phyloP scores from a whole-genome alignment of 2,329 filamentous ascomycete species.

The Fusarium agapanthi region DNA sequence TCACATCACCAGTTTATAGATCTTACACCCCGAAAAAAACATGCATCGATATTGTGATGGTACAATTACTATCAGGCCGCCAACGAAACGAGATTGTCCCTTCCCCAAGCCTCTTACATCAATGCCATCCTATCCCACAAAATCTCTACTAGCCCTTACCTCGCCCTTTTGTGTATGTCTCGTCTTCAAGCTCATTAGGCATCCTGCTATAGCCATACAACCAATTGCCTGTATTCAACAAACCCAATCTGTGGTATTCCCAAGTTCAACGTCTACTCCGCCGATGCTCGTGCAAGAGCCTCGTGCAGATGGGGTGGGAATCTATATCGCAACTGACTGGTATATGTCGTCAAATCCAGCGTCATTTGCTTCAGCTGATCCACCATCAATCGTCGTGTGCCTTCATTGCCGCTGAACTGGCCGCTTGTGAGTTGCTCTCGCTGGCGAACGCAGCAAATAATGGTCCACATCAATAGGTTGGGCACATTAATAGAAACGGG shows the following conservation, averaged over 20 bases:
- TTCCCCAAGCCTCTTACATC: constrained; percentile 3
- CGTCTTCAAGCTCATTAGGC: constrained; percentile 1
- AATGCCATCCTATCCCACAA: neutral
- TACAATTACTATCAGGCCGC: constrained; percentile 24
- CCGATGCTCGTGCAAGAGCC: constrained; percentile 82
- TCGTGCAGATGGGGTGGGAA: constrained; percentile 89
- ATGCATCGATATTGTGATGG: constrained; percentile 12
- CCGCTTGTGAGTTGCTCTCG: constrained; percentile 74
- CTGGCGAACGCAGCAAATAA: constrained; percentile 84
- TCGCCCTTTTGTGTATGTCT: neutral
- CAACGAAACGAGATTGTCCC: constrained; percentile 2
- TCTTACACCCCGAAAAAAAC: neutral
- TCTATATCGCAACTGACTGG: constrained; percentile 89
- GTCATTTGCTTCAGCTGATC: constrained; percentile 81
- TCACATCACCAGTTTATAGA: neutral
- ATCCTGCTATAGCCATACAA: constrained; percentile 7
- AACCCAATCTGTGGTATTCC: constrained; percentile 1
- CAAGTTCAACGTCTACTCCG: constrained; percentile 55
- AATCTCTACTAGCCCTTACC: constrained; percentile 7
- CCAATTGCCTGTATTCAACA: constrained; percentile 18
- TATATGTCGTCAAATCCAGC: constrained; percentile 92
- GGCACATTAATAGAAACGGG: constrained; percentile 90
- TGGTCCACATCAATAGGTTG: constrained; percentile 92
- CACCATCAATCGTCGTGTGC: constrained; percentile 69
- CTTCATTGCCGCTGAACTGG: constrained; percentile 78